These are phyloP conservation scores for Pilatotrama ljubarskyi DNA, from an alignment of 768 basidiomycete species.

Conservation along the genomic window DNA sequence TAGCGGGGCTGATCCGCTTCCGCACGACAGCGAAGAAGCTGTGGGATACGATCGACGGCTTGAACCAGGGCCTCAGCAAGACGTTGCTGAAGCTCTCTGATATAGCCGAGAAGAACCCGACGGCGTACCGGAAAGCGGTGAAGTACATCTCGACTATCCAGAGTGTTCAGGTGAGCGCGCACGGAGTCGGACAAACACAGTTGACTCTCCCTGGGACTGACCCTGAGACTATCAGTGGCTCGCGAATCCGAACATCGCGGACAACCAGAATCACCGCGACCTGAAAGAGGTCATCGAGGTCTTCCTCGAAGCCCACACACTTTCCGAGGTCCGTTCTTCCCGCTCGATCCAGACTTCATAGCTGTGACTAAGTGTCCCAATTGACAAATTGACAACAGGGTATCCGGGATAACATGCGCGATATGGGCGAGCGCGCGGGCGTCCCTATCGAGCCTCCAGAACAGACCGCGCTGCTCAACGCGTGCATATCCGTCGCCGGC, in stretches of 20 bases:
- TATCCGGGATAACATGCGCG: conserved; percentile 77
- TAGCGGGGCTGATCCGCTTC: not conserved
- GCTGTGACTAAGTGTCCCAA: too few species aligned
- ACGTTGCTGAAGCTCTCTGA: conserved; percentile 53
- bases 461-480: conserved; percentile 82
- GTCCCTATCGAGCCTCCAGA: conserved; percentile 90
- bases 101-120: conserved; percentile 47
- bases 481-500: conserved; percentile 74
- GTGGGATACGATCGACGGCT: conserved; percentile 63
- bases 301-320: conserved; percentile 57
- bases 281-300: conserved; percentile 45
- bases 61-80: conserved; percentile 60
- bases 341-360: not conserved
- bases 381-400: conserved; percentile 41
- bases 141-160: conserved; percentile 63
- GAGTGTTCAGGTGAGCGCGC: conserved; percentile 48
- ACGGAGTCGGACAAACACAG: too few species aligned
- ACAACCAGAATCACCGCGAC: conserved; percentile 31
- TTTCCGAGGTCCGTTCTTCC: conserved; percentile 52
- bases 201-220: not conserved
- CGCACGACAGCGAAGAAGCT: conserved; percentile 52
- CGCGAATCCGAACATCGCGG: conserved; percentile 52
- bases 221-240: conserved; percentile 22
- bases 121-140: conserved; percentile 55
- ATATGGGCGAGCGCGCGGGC: conserved; percentile 73